phyloP scores from a whole-genome alignment of 345 rosid species.

The Anacardium occidentale region DNA sequence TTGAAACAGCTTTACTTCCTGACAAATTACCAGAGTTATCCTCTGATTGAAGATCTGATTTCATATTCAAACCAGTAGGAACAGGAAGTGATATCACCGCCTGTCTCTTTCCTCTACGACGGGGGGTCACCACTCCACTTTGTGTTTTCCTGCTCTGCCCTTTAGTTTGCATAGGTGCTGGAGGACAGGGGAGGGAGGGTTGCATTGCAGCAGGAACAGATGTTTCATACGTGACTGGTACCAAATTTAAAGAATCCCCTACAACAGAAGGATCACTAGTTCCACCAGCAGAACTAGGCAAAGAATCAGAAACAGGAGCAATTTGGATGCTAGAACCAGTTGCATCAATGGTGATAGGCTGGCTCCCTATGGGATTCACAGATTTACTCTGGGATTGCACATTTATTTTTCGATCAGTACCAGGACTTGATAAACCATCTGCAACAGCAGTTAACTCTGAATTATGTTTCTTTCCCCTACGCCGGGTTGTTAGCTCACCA shows the following conservation, averaged over 20 bases:
- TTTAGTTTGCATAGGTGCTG: neutral
- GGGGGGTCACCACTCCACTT: constrained; percentile 35
- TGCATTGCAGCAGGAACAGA: constrained; percentile 8
- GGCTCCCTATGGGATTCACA: constrained; percentile 23
- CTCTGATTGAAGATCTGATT: constrained; percentile 19
- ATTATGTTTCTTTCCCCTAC: constrained; percentile 60
- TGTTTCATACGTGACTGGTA: neutral
- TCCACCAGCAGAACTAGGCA: neutral
- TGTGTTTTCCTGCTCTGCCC: constrained; percentile 20
- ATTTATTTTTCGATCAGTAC: constrained; percentile 44
- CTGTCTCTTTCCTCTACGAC: constrained; percentile 48
- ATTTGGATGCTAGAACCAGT: constrained; percentile 2
- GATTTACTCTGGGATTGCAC: constrained; percentile 31
- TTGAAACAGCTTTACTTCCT: constrained; percentile 19
- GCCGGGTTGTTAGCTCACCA: constrained; percentile 47
- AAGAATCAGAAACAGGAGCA: neutral
- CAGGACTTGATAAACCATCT: constrained; percentile 48
- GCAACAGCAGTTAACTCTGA: constrained; percentile 33
- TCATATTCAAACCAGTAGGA: constrained; percentile 20
- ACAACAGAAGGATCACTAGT: constrained; percentile 9
- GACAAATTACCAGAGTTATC: constrained; percentile 19
- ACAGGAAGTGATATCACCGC: constrained; percentile 16
- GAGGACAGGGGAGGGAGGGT: constrained; percentile 4
- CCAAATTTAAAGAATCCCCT: constrained; percentile 2
- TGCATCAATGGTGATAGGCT: constrained; percentile 10